phyloP scores from a whole-genome alignment of 176 grass and related monocot genomes.

The Avena eriantha region DNA sequence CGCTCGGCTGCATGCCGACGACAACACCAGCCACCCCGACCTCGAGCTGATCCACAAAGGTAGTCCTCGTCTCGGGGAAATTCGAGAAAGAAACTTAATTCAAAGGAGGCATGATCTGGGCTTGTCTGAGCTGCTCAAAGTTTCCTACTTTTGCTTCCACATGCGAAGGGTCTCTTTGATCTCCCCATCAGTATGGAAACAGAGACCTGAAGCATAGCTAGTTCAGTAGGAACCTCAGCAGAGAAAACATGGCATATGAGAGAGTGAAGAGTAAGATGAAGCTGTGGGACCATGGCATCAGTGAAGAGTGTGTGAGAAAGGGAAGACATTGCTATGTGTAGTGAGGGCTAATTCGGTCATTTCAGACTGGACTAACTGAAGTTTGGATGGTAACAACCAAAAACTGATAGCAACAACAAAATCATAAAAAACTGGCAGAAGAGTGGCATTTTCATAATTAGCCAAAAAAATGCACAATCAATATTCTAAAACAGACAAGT shows the following conservation, averaged over 20 bases:
- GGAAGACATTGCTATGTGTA: background rate
- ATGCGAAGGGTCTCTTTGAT: background rate
- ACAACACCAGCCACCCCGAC: slow-evolving; percentile 40
- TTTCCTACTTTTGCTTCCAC: background rate
- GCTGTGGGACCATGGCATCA: background rate
- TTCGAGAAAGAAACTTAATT: background rate
- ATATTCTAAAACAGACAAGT: background rate
- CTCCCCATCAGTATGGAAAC: background rate
- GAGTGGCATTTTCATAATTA: background rate
- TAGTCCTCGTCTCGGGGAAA: background rate
- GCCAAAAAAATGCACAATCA: background rate
- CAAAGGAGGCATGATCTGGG: background rate
- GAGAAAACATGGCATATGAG: background rate
- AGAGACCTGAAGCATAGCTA: background rate
- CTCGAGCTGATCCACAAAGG: background rate
- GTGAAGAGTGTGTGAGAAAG: background rate
- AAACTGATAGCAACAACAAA: background rate
- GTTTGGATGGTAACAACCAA: background rate
- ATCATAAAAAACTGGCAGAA: background rate
- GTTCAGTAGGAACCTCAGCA: background rate
- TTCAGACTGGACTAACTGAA: background rate
- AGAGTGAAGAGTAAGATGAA: background rate
- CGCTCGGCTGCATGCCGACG: slow-evolving; percentile 64
- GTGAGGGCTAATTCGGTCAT: background rate
- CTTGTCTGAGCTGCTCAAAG: background rate